Evolutionary conservation across 148 eudicot genomes (phyloP).

Genomic region (Fallopia convolvulus): DNA sequence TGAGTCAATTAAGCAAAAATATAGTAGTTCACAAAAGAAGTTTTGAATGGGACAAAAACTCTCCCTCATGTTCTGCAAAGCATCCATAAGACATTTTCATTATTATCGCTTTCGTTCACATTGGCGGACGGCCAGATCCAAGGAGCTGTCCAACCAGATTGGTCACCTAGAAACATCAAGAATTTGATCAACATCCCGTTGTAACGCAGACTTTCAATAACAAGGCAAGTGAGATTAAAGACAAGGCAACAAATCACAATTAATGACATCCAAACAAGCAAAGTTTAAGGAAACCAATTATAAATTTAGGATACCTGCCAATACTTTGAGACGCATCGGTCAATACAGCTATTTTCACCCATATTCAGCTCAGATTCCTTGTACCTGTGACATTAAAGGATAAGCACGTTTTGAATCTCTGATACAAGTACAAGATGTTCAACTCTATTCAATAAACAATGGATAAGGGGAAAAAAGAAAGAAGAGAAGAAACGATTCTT

Average conservation of each 20-base stretch:
- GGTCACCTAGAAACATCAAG: conserved; percentile 42
- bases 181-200: neutral
- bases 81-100: neutral
- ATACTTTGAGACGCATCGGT: conserved; percentile 87
- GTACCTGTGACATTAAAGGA: conserved; percentile 34
- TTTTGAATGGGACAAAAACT: neutral
- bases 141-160: conserved; percentile 61
- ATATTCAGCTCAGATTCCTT: conserved; percentile 82
- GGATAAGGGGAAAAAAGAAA: neutral
- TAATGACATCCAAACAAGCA: neutral
- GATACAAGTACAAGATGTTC: neutral
- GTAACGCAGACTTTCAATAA: neutral
- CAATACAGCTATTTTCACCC: conserved; percentile 88
- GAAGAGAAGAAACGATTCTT: conserved; percentile 4
- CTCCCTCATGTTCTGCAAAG: neutral
- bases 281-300: neutral
- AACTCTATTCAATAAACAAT: neutral
- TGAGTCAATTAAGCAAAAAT: neutral
- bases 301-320: conserved; percentile 53
- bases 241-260: neutral
- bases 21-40: neutral
- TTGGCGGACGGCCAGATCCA: conserved; percentile 51
- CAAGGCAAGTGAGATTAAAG: neutral
- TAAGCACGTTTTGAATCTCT: neutral
- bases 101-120: conserved; percentile 22